A percentile compares a stretch with the other conserved stretches of the same genome.
These are phyloP conservation scores for Emericellopsis atlantica DNA, from an alignment of 2,329 filamentous ascomycete genomes.

Conservation along the genomic window DNA sequence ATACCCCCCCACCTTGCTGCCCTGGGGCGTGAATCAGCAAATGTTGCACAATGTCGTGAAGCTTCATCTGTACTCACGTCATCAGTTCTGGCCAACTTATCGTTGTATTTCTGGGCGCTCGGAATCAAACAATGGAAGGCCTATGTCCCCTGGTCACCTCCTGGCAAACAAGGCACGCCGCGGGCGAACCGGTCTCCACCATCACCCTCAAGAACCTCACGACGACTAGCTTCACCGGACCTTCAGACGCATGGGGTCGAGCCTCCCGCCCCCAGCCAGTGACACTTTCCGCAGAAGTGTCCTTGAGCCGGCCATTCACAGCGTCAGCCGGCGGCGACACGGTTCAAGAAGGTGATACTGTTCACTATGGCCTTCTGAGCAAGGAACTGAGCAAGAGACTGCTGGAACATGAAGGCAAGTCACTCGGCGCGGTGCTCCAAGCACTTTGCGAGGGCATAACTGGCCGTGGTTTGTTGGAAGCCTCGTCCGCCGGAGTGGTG, in stretches of 20 bases:
- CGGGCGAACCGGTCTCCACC: constrained; percentile 22
- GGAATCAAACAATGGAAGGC: too few relatives aligned
- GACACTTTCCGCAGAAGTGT: constrained; percentile 45
- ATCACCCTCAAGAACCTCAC: constrained; percentile 53
- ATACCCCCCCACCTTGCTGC: too few relatives aligned
- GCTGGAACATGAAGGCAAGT: constrained; percentile 6
- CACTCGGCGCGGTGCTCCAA: not conserved
- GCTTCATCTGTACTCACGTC: too few relatives aligned
- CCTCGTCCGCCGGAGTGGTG: constrained; percentile 4
- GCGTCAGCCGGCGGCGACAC: constrained; percentile 45
- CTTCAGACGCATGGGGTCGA: constrained; percentile 58
- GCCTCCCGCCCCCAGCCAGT: constrained; percentile 45
- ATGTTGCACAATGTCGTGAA: too few relatives aligned
- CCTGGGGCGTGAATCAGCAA: too few relatives aligned
- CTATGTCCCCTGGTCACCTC: constrained; percentile 3
- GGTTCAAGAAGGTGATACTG: constrained; percentile 50
- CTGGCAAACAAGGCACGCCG: constrained; percentile 11
- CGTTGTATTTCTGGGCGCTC: too few relatives aligned
- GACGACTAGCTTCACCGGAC: constrained; percentile 36
- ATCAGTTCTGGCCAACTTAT: too few relatives aligned
- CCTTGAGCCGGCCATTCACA: constrained; percentile 41
- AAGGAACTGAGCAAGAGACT: constrained; percentile 47
- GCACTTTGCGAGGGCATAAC: not conserved
- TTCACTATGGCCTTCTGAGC: constrained; percentile 62
- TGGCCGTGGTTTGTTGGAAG: not conserved